These are phyloP conservation scores for Dendrocalamus latiflorus DNA, from an alignment of 202 grass and related monocot species.

Conservation along the genomic window DNA sequence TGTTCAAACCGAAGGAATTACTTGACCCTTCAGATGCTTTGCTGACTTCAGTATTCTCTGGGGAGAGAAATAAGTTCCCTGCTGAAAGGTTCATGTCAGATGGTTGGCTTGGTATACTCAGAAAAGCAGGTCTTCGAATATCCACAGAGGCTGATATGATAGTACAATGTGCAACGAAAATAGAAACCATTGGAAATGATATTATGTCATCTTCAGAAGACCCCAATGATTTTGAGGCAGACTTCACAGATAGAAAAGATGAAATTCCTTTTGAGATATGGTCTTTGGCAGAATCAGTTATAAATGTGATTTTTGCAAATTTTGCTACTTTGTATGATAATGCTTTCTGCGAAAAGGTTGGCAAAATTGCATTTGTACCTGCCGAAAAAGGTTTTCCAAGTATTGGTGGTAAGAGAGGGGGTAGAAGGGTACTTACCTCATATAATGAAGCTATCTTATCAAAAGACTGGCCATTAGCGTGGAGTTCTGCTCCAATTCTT, in stretches of 20 bases:
- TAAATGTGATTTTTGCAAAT: constrained; percentile 78
- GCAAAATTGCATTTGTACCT: constrained; percentile 89
- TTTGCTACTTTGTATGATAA: constrained; percentile 84
- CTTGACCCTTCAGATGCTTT: constrained; percentile 83
- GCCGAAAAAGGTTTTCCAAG: constrained; percentile 95
- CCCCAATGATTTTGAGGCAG: constrained; percentile 70
- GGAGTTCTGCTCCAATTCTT: constrained; percentile 89
- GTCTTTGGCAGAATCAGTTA: constrained; percentile 77
- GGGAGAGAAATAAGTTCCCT: constrained; percentile 75
- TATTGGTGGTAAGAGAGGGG: constrained; percentile 97
- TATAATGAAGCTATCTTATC: constrained; percentile 78
- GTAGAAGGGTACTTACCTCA: constrained; percentile 78
- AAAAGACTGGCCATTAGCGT: constrained; percentile 88
- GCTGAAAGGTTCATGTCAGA: constrained; percentile 72
- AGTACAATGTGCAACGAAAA: constrained; percentile 75
- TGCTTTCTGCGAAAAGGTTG: constrained; percentile 82
- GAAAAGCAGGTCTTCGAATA: constrained; percentile 76
- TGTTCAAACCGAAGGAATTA: constrained; percentile 82
- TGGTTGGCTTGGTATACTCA: constrained; percentile 85
- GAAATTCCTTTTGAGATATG: constrained; percentile 81
- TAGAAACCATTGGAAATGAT: constrained; percentile 74
- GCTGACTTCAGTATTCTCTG: constrained; percentile 76
- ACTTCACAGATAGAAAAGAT: constrained; percentile 56
- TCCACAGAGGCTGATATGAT: constrained; percentile 79
- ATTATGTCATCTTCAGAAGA: constrained; percentile 40